Base-by-base conservation (phyloP, 192 early-diverging fungal genomes). In the Coemansia sp. region DNA sequence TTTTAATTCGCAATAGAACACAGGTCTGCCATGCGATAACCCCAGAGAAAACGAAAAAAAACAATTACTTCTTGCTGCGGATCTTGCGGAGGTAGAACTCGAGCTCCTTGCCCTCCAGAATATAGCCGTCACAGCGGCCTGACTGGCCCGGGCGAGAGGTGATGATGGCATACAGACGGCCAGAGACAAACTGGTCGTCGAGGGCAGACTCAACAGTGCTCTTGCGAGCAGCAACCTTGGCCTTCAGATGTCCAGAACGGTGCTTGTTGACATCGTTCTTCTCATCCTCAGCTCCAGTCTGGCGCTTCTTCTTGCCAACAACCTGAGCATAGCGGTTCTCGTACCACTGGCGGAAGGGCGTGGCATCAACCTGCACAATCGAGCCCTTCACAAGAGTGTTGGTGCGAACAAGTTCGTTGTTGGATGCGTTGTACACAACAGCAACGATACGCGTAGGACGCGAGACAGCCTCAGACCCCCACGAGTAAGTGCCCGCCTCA, bases 331-430 rank as follows among this genome's bases (percentile, higher is more conserved):
- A 99, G 91, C 97, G 95, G 72, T 91, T 85, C 86, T 99, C 97
- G 87, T 94, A 98, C 96, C 96, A 99, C 84, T 99, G 96, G 75
- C 96, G 91, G 95, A 98, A 99, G 63, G 97, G 97, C 67, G 95
- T 94, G 67, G 96, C 97, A 86, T 99, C 97, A 70, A 99, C 92
- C 84, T 99, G 94, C 67, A 99, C 89, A 68, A 99, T 92, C 62
- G 91, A 89, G 72, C 95, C 94, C 93, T 99, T 99, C 58, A 99
- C 97, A 48, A 99, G 87, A 60, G 97, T 99, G 91, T 95, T 95
- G 86, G 97, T 99, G 80, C 97, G 95, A 85, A 99, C 97, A 76
- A 99, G 88, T 88, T 99, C 97, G 92, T 99, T 99, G 94, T 98
- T 98, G 85, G 97, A 95, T 70, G 97, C 90, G 87, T 99, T 99